Percentiles rank a stretch among this genome's conserved stretches.
Evolutionary conservation across 306 rosid species (phyloP).

Genomic region (Astragalus membranaceus): DNA sequence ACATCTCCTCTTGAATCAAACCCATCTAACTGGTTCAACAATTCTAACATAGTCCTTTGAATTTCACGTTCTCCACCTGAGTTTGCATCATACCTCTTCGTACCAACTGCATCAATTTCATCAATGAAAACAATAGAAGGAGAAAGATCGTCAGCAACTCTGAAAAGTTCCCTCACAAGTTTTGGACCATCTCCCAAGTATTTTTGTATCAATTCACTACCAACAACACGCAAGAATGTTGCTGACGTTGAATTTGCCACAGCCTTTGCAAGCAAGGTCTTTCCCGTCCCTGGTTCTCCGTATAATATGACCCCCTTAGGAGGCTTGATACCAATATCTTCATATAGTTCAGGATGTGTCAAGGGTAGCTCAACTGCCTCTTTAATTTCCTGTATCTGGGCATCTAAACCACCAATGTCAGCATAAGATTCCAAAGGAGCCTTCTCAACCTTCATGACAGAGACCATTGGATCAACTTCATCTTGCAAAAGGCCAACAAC

Average conservation of each 20-base stretch:
- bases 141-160: slow-evolving; percentile 97
- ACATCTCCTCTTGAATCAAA: slow-evolving; percentile 99
- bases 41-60: slow-evolving; percentile 89
- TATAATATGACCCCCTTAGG: slow-evolving; percentile 91
- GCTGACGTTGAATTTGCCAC: slow-evolving; percentile 99
- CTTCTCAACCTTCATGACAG: slow-evolving; percentile 81
- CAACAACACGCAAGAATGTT: slow-evolving; percentile 96
- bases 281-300: slow-evolving; percentile 99
- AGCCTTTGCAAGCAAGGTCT: slow-evolving; percentile 98
- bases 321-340: slow-evolving; percentile 97
- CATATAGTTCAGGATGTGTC: slow-evolving; percentile 92
- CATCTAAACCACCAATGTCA: slow-evolving; percentile 96
- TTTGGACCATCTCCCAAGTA: slow-evolving; percentile 98
- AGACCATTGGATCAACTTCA: slow-evolving; percentile 97
- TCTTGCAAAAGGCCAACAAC: slow-evolving; percentile 99
- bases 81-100: slow-evolving; percentile 98
- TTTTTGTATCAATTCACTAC: slow-evolving; percentile 94
- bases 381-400: slow-evolving; percentile 94
- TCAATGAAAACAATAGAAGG: slow-evolving; percentile 97
- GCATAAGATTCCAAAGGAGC: slow-evolving; percentile 98
- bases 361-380: slow-evolving; percentile 98
- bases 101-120: slow-evolving; percentile 94
- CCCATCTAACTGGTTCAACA: slow-evolving; percentile 91
- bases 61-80: slow-evolving; percentile 99
- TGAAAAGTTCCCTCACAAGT: slow-evolving; percentile 90